A percentile compares a stretch with the other conserved stretches of the same genome.
phyloP scores from a whole-genome alignment of 2,329 filamentous ascomycete genomes.

The Aspergillus sp. region DNA sequence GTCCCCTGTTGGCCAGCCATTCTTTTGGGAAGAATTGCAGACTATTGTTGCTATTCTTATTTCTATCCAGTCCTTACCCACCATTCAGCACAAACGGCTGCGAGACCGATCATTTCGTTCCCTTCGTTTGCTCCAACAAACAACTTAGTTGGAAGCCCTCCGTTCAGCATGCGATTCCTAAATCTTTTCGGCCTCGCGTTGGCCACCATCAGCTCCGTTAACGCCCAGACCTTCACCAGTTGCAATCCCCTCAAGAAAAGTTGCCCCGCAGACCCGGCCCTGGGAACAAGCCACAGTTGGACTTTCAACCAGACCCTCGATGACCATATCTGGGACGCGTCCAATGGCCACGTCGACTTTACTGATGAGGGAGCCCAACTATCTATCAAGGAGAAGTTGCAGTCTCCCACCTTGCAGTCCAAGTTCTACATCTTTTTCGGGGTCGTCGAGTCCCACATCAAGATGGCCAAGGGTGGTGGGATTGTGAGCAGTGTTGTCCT shows the following conservation, averaged over 20 bases:
- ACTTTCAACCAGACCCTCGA: slow-evolving; percentile 56
- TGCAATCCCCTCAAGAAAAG: slow-evolving; percentile 69
- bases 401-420: slow-evolving; percentile 70
- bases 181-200: slow-evolving; percentile 20
- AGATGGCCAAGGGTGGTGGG: slow-evolving; percentile 64
- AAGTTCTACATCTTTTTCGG: slow-evolving; percentile 84
- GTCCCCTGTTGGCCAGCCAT: background rate
- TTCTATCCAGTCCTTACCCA: no score
- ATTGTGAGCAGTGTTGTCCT: slow-evolving; percentile 77
- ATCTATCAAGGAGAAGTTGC: slow-evolving; percentile 59
- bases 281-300: slow-evolving; percentile 55
- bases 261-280: slow-evolving; percentile 63
- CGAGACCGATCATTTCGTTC: background rate
- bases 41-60: no score
- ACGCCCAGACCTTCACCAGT: slow-evolving; percentile 64
- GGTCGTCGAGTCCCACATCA: slow-evolving; percentile 67
- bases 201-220: slow-evolving; percentile 20
- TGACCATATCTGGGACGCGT: slow-evolving; percentile 58
- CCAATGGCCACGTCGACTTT: slow-evolving; percentile 58
- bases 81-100: background rate
- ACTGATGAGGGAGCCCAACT: slow-evolving; percentile 59
- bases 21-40: background rate
- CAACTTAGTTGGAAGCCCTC: background rate
- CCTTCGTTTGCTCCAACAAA: background rate
- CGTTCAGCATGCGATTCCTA: slow-evolving; percentile 19